These are phyloP conservation scores for Emergomyces pasteurianus DNA, from an alignment of 2,329 filamentous ascomycete species.

Conservation along the genomic window DNA sequence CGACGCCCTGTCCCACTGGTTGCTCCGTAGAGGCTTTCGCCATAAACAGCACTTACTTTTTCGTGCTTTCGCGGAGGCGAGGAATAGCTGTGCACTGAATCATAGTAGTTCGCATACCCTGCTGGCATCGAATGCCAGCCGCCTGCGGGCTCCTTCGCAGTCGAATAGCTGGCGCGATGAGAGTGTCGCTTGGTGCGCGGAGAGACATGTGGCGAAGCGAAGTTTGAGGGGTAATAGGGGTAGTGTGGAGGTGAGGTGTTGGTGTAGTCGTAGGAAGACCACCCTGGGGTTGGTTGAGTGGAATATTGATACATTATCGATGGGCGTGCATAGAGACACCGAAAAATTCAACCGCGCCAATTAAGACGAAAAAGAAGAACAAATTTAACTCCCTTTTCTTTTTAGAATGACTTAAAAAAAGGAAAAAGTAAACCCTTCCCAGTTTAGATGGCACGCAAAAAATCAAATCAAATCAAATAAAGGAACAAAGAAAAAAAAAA, in stretches of 20 bases:
- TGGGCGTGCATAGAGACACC: slow-evolving; percentile 19
- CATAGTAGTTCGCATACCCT: slow-evolving; percentile 35
- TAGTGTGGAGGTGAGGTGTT: slow-evolving; percentile 39
- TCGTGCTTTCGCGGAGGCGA: slow-evolving; percentile 44
- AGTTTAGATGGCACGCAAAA: slow-evolving; percentile 4
- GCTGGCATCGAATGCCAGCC: slow-evolving; percentile 30
- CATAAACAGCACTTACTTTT: slow-evolving; percentile 54
- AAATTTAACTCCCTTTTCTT: background rate
- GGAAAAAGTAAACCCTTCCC: background rate
- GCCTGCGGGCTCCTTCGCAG: slow-evolving; percentile 27
- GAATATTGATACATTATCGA: slow-evolving; percentile 35
- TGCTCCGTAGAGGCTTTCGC: slow-evolving; percentile 14
- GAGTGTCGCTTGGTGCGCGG: slow-evolving; percentile 39
- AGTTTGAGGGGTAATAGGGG: slow-evolving; percentile 42
- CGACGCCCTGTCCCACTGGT: slow-evolving; percentile 21
- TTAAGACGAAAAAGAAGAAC: background rate
- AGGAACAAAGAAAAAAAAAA: slow-evolving; percentile 9
- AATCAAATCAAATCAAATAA: slow-evolving; percentile 3
- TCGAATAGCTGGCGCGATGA: slow-evolving; percentile 45
- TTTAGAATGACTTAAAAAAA: background rate
- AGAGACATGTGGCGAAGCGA: slow-evolving; percentile 37
- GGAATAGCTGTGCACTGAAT: slow-evolving; percentile 38
- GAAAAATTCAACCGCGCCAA: slow-evolving; percentile 1
- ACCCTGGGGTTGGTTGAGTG: slow-evolving; percentile 36
- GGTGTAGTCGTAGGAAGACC: slow-evolving; percentile 38